phyloP scores from a whole-genome alignment of 169 alveolate genomes.

The Blepharisma undulans region DNA sequence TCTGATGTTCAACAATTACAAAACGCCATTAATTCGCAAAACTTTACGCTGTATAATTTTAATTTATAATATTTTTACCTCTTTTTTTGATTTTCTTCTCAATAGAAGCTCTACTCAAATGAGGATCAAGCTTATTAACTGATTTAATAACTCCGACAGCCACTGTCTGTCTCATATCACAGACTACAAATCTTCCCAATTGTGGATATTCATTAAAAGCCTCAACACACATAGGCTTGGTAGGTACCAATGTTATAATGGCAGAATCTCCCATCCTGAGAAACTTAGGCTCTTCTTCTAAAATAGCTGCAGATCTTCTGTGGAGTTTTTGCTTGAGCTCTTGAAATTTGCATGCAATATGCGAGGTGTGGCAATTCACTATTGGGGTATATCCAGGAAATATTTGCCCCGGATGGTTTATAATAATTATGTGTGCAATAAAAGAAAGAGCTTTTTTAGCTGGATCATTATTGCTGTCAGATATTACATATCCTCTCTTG shows the following conservation, averaged over 20 bases:
- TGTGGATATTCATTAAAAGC: constrained; percentile 97
- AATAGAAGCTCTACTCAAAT: constrained; percentile 89
- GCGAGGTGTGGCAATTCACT: constrained; percentile 98
- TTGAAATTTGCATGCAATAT: constrained; percentile 96
- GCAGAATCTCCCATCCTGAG: constrained; percentile 97
- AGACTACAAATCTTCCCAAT: constrained; percentile 98
- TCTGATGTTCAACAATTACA: no score
- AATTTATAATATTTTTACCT: not conserved
- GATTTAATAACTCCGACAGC: constrained; percentile 98
- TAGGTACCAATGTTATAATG: constrained; percentile 93
- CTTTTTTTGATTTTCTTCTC: not conserved
- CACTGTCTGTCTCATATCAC: constrained; percentile 99
- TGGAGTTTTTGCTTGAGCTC: constrained; percentile 92
- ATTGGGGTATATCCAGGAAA: constrained; percentile 98
- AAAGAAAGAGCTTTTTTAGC: constrained; percentile 94
- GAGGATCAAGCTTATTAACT: constrained; percentile 94
- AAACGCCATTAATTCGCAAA: no score
- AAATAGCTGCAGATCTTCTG: constrained; percentile 95
- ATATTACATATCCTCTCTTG: constrained; percentile 95
- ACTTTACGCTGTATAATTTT: not conserved
- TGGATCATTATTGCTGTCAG: constrained; percentile 97
- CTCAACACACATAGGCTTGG: constrained; percentile 96
- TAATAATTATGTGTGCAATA: constrained; percentile 94
- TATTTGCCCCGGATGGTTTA: constrained; percentile 98
- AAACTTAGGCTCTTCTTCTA: constrained; percentile 95